These are phyloP conservation scores for Nematocida sp. DNA, from an alignment of 371 early-diverging fungal species.

Conservation along the genomic window DNA sequence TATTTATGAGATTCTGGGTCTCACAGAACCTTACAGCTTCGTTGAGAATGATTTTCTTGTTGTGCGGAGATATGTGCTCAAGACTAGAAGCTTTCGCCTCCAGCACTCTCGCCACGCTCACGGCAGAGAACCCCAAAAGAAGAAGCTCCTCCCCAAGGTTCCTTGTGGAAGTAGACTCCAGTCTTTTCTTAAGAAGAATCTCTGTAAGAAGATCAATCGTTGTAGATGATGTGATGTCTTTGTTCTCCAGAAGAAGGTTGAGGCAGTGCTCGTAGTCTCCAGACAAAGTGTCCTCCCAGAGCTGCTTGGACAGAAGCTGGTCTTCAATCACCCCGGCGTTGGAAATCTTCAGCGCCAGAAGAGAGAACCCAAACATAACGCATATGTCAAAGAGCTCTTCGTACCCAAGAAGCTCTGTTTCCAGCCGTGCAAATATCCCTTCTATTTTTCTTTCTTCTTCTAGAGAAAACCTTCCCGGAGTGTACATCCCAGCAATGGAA, in stretches of 20 bases:
- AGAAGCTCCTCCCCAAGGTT: constrained; percentile 34
- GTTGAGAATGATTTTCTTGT: constrained; percentile 19
- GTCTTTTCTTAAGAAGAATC: constrained; percentile 32
- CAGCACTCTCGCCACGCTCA: constrained; percentile 19
- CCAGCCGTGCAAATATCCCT: constrained; percentile 28
- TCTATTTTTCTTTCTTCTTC: background rate
- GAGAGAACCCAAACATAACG: constrained; percentile 40
- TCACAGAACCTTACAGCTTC: constrained; percentile 37
- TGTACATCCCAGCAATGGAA: constrained; percentile 7
- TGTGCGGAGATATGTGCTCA: constrained; percentile 18
- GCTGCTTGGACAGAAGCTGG: background rate
- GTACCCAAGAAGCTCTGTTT: constrained; percentile 33
- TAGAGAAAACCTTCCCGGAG: background rate
- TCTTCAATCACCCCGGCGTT: constrained; percentile 24
- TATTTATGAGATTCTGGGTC: constrained; percentile 1
- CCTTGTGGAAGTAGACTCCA: background rate
- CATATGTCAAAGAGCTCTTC: constrained; percentile 54
- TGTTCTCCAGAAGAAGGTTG: constrained; percentile 15
- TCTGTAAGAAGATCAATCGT: constrained; percentile 19
- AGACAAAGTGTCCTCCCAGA: constrained; percentile 40
- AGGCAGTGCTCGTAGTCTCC: constrained; percentile 21
- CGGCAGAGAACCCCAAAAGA: constrained; percentile 4
- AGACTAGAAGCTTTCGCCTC: constrained; percentile 30
- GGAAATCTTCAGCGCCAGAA: constrained; percentile 38
- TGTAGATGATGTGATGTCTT: background rate